A percentile compares a stretch with the other conserved stretches of the same genome.
Evolutionary conservation across 352 stramenopile genomes (phyloP).

Genomic region (Globisporangium viniferum): DNA sequence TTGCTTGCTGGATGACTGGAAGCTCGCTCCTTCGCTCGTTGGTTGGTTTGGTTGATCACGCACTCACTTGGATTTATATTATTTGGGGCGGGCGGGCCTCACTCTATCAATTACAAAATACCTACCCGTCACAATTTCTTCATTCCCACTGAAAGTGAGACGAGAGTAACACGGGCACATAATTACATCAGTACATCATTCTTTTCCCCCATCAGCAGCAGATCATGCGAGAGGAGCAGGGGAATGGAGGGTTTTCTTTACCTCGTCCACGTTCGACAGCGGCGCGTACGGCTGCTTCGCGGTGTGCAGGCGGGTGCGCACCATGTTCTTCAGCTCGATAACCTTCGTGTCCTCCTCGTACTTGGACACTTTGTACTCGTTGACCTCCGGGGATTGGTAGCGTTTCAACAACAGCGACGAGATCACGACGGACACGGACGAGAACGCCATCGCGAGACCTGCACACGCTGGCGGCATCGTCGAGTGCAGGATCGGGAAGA

Average conservation of each 20-base stretch:
- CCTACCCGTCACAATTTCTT: conserved; percentile 2
- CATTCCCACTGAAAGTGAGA: conserved; percentile 6
- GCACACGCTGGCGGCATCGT: conserved; percentile 85
- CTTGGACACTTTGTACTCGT: conserved; percentile 36
- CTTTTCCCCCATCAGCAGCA: background rate
- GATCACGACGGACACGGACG: conserved; percentile 82
- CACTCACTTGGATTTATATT: conserved; percentile 12
- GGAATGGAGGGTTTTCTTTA: conserved; percentile 18
- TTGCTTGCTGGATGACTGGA: background rate
- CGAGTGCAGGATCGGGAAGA: conserved; percentile 80
- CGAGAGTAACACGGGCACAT: background rate
- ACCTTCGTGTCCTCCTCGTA: conserved; percentile 68
- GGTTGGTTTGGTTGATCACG: background rate
- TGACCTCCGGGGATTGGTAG: conserved; percentile 55
- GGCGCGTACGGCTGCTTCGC: conserved; percentile 61
- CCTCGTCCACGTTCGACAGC: conserved; percentile 63
- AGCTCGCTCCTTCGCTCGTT: background rate
- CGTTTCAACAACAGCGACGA: conserved; percentile 85
- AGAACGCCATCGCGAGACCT: conserved; percentile 86
- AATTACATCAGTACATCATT: conserved; percentile 7
- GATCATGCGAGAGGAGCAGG: conserved; percentile 9
- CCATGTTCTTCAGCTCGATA: conserved; percentile 74
- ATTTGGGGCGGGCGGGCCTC: background rate
- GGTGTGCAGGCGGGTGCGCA: conserved; percentile 54
- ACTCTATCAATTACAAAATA: conserved; percentile 11